Base-by-base conservation (phyloP, 768 basidiomycete genomes). In the Udeniomyces megalosporus region DNA sequence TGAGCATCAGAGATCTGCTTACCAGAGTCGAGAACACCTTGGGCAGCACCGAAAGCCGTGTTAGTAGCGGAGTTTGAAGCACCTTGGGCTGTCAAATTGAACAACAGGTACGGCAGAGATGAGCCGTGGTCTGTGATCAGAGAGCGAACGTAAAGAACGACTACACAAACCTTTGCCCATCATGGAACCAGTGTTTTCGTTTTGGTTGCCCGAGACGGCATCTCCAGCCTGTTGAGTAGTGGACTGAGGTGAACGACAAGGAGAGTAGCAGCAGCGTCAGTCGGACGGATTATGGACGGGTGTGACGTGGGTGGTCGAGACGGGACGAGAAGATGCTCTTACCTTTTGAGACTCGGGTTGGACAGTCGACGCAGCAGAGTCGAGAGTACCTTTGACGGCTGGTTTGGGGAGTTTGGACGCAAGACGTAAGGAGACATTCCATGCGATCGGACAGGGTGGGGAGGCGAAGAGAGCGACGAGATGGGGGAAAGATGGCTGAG, bases 181-280 rank as follows among this genome's bases (percentile, higher is more conserved):
- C 4, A 57, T 35, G 22, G 38, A 42, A 10, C 10, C 6, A 28
- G 44, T 29, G 70, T 70, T 70, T 67, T 73, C 61, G 67, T 72
- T 72, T 48, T 58, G 53, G 69, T 72, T 71, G 44, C 71, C 71
- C 20, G 68, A 69, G 62, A 70, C n/a, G 60, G 66, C 60, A 52
- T 71, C 69, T 57, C 68, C 68, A 38, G 61, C 66, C 47, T 47
- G 34, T 50, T 71, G 69, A 32, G 53, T 57, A 26, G 11, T 35
- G 24, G 64, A 61, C 53, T 66, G 11, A 11, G 31, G 20, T 11
- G 11, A 31, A 26, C 11, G 17, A 51, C 24, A 38, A 53, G 31
- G 15, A 22, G 45, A 45, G 4, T 34, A 47, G 26, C 49, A 17
- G 31, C 47, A 59, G 45, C 17, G 45, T 2, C 20, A 24, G 22